phyloP scores from a whole-genome alignment of 164 flowering plant species.

The Berberis vulgaris region DNA sequence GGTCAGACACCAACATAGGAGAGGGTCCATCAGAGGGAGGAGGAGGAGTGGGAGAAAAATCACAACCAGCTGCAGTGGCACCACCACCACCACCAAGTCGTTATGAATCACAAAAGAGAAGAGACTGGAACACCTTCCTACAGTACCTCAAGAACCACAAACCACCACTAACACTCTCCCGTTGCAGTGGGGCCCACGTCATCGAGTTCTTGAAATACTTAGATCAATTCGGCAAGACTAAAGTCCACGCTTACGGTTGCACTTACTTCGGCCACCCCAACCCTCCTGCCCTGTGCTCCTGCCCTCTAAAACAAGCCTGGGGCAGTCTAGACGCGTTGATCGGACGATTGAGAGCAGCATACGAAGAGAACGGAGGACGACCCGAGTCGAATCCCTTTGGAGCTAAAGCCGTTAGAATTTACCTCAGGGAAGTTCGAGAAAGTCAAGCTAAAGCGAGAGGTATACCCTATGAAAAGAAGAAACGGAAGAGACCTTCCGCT shows the following conservation, averaged over 20 bases:
- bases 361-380: constrained; percentile 33
- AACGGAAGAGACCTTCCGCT: constrained; percentile 18
- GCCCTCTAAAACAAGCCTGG: constrained; percentile 39
- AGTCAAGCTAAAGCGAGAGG: constrained; percentile 35
- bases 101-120: constrained; percentile 34
- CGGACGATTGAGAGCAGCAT: constrained; percentile 33
- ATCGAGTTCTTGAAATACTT: constrained; percentile 33
- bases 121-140: constrained; percentile 38
- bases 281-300: constrained; percentile 30
- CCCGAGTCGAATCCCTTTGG: constrained; percentile 35
- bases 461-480: constrained; percentile 36
- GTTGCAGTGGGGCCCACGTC: constrained; percentile 31
- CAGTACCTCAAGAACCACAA: constrained; percentile 36
- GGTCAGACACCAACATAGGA: too few species aligned
- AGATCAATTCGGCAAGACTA: constrained; percentile 38
- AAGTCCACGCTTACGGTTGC: constrained; percentile 27
- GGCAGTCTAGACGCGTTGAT: constrained; percentile 36
- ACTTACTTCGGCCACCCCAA: constrained; percentile 26
- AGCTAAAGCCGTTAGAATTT: constrained; percentile 26
- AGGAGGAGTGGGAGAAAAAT: too few species aligned
- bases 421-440: constrained; percentile 28
- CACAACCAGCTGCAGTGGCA: not conserved
- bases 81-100: constrained; percentile 16
- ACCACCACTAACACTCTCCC: constrained; percentile 21
- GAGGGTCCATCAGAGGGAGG: too few species aligned